phyloP scores from a whole-genome alignment of 1,284 basidiomycete species.

The Farysia itapuensis region DNA sequence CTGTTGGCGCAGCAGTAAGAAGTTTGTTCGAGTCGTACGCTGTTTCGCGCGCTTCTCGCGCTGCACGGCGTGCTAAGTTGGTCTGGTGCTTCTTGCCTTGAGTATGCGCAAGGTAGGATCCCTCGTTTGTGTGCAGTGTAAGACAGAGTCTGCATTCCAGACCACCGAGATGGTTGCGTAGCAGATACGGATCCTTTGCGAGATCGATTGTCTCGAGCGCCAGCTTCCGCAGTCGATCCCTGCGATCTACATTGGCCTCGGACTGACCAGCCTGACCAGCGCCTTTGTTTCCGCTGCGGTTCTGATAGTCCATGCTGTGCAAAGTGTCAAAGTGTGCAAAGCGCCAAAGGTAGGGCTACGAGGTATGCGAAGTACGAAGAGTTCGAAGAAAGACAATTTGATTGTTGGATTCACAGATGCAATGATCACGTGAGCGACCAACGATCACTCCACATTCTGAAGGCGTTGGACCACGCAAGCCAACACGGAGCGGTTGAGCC shows the following conservation, averaged over 20 bases:
- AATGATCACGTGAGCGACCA: too few species aligned
- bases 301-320: constrained; percentile 54
- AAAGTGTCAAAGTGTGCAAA: not conserved
- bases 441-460: constrained; percentile 40
- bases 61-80: constrained; percentile 92
- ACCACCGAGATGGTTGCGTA: constrained; percentile 94
- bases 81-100: constrained; percentile 99
- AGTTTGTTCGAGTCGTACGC: constrained; percentile 60
- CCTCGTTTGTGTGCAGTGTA: constrained; percentile 97
- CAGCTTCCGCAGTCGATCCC: constrained; percentile 91
- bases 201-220: constrained; percentile 62
- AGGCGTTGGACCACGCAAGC: not conserved
- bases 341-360: not conserved
- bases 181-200: constrained; percentile 86
- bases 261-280: constrained; percentile 71
- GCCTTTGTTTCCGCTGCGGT: constrained; percentile 59
- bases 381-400: not conserved
- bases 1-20: constrained; percentile 63
- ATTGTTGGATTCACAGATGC: too few species aligned
- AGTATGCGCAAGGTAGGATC: constrained; percentile 97
- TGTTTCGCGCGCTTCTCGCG: constrained; percentile 84
- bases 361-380: not conserved
- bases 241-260: constrained; percentile 90
- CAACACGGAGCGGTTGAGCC: too few species aligned
- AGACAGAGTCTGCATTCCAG: constrained; percentile 97